Conservation (phyloP, 345 rosid genomes). For the Citrus reticulata region DNA sequence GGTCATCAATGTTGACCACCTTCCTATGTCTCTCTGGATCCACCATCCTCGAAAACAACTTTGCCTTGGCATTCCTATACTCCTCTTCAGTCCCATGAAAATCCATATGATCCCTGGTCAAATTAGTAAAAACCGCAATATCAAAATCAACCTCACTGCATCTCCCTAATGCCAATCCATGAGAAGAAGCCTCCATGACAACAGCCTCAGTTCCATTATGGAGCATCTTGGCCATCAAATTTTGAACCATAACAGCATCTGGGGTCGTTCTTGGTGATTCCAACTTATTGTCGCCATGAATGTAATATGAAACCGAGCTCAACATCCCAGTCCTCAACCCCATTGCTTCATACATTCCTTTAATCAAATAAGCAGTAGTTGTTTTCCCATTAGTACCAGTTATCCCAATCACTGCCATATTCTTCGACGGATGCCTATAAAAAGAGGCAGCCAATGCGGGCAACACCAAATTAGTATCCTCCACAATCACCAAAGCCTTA, state of each 20-base stretch:
- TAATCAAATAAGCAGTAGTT: constrained; percentile 66
- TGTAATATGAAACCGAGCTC: constrained; percentile 63
- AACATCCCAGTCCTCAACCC: constrained; percentile 91
- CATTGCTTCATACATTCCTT: constrained; percentile 88
- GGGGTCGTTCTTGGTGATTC: constrained; percentile 54
- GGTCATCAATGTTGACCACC: constrained; percentile 85
- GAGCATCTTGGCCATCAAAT: constrained; percentile 94
- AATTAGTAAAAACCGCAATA: constrained; percentile 80
- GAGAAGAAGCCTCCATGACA: constrained; percentile 85
- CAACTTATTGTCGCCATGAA: constrained; percentile 67
- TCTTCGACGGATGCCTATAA: constrained; percentile 66
- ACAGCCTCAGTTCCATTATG: constrained; percentile 87
- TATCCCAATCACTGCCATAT: constrained; percentile 81
- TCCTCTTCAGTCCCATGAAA: constrained; percentile 76
- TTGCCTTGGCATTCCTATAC: constrained; percentile 73
- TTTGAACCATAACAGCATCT: constrained; percentile 83
- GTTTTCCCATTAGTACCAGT: constrained; percentile 85
- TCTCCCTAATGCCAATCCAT: constrained; percentile 64
- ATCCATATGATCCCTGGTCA: constrained; percentile 50
- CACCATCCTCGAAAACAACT: constrained; percentile 81
- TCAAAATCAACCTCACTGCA: constrained; percentile 84
- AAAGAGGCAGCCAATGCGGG: constrained; percentile 83
- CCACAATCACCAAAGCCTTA: constrained; percentile 87
- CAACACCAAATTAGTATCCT: constrained; percentile 75
- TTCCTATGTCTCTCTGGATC: constrained; percentile 92